Conservation (phyloP, 2,329 filamentous ascomycete genomes). For the Colletotrichum karsti region DNA sequence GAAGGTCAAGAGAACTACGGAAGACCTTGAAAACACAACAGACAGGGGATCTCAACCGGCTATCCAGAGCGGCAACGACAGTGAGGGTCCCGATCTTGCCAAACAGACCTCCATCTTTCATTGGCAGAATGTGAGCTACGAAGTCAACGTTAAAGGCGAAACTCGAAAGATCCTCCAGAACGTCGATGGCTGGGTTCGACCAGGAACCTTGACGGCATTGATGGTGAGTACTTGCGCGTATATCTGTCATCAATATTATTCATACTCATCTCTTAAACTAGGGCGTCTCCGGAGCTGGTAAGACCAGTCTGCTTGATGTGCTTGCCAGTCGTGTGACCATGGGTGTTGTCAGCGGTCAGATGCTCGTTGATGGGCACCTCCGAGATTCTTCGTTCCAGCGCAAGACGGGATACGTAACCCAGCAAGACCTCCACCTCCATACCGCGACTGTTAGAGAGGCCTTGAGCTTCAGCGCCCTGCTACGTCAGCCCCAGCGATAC, state of each 20-base stretch:
- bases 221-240: slow-evolving; percentile 60
- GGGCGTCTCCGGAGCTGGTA: slow-evolving; percentile 38
- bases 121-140: slow-evolving; percentile 74
- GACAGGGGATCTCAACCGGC: slow-evolving; percentile 17
- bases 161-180: slow-evolving; percentile 70
- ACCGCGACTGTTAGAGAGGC: slow-evolving; percentile 65
- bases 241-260: slow-evolving; percentile 35
- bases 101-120: slow-evolving; percentile 70
- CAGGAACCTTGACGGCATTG: slow-evolving; percentile 71
- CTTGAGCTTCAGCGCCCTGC: slow-evolving; percentile 71
- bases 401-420: slow-evolving; percentile 74
- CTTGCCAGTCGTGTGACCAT: slow-evolving; percentile 73
- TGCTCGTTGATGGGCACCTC: slow-evolving; percentile 72
- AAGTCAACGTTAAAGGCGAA: slow-evolving; percentile 72
- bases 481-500: slow-evolving; percentile 72
- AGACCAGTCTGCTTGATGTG: slow-evolving; percentile 67
- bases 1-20: not conserved
- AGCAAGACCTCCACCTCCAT: slow-evolving; percentile 58
- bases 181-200: slow-evolving; percentile 75
- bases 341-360: slow-evolving; percentile 74
- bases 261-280: slow-evolving; percentile 72
- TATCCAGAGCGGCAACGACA: not conserved
- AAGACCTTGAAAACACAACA: slow-evolving; percentile 20
- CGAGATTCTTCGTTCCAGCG: slow-evolving; percentile 73
- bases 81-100: slow-evolving; percentile 63